Base-by-base conservation (phyloP, 73 alveolate species). In the Blepharisma stoltei region DNA sequence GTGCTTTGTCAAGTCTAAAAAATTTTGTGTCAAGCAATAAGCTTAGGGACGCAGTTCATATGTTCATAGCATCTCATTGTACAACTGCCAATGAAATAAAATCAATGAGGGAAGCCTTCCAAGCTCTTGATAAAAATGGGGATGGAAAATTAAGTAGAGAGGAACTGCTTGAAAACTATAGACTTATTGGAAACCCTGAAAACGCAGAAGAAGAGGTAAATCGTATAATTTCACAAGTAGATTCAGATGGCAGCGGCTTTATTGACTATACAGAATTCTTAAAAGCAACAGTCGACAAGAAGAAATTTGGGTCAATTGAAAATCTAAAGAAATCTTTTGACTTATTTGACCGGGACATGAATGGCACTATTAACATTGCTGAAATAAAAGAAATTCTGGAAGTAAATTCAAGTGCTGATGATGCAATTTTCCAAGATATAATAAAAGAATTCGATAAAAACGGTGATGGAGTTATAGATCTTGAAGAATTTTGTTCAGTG, bases 111-210 rank as follows among this genome's bases (percentile, higher is more conserved):
- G 65, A 69, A 69, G 55, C n/a, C 4, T 69, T 69, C 6, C 11
- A 44, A 44, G 20, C 55, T 8, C 21, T 84, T 44, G 88, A 84
- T 54, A 6, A 46, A 55, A 81, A 84, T 53, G 81, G 86, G n/a
- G 78, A 54, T 54, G 92, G 92, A 25, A 41, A 69, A 9, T 67
- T 84, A 11, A 81, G 81, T 11, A 70, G 81, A n/a, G 85, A 80
- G 8, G 92, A 84, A 67, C 54, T 88, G 4, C 81, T 79, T 37
- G 41, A 69, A 46, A 37, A 43, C 45, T 83, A 69, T 5, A 9
- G 71, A 41, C 78, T 67, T n/a, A 38, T 25, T 18, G 37, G 45
- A 43, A 87, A 75, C 0, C 70, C 7, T 37, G 68, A 69, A 41
- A 67, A 69, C 14, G 79, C 68, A n/a, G n/a, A 20, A 25, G 25